Conservation (phyloP, 371 early-diverging fungal genomes). For the Zychaea mexicana region DNA sequence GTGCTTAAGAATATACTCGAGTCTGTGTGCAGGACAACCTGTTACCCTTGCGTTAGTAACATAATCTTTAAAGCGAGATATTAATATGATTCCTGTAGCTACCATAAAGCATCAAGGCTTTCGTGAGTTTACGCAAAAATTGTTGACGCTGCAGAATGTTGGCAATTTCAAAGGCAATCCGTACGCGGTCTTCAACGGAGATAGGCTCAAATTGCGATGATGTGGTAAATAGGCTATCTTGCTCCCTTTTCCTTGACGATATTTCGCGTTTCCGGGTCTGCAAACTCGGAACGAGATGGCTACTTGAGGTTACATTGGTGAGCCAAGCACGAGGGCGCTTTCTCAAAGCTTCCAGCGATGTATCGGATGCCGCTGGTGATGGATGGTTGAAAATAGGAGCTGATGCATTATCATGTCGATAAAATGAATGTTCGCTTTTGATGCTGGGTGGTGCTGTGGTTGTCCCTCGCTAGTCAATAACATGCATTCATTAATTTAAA, state of each 20-base stretch:
- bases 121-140: constrained; percentile 54
- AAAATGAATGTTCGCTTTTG: not conserved
- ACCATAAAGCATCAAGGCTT: constrained; percentile 60
- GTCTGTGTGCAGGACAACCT: constrained; percentile 56
- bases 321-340: constrained; percentile 47
- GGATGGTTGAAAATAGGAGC: not conserved
- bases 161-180: constrained; percentile 62
- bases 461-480: not conserved
- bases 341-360: constrained; percentile 5
- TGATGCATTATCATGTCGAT: not conserved
- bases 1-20: constrained; percentile 54
- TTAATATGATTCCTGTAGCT: too few relatives aligned
- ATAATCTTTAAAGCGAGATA: too few relatives aligned
- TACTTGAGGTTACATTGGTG: constrained; percentile 35
- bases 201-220: constrained; percentile 53
- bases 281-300: constrained; percentile 47
- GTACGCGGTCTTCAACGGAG: constrained; percentile 54
- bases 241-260: constrained; percentile 28
- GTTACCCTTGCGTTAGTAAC: too few relatives aligned
- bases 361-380: constrained; percentile 14
- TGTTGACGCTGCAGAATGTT: constrained; percentile 63
- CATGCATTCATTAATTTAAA: not conserved
- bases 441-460: not conserved
- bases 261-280: constrained; percentile 30
- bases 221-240: constrained; percentile 44